Percentiles rank a stretch among this genome's conserved stretches.
These are phyloP conservation scores for Pyrenophora tritici-repentis DNA, from an alignment of 2,329 filamentous ascomycete genomes.

Conservation along the genomic window DNA sequence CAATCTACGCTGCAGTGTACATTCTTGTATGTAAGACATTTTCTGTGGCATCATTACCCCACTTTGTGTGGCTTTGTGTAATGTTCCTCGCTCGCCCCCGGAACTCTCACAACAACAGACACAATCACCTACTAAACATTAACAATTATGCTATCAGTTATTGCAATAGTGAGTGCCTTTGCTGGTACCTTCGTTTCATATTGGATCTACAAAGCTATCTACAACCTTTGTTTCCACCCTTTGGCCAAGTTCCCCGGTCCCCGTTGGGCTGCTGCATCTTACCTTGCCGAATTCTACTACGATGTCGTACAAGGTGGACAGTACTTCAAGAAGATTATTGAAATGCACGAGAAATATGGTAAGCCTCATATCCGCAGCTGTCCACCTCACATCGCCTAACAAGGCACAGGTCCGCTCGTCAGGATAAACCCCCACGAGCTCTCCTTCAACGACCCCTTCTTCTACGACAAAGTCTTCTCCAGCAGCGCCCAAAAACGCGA, in stretches of 20 bases:
- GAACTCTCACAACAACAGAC: too few species aligned
- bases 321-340: conserved; percentile 35
- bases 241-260: conserved; percentile 52
- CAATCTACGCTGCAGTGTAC: too few species aligned
- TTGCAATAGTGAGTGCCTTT: conserved; percentile 2
- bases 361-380: not conserved
- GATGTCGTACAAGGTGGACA: conserved; percentile 29
- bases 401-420: conserved; percentile 17
- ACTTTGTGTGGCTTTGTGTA: too few species aligned
- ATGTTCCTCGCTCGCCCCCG: too few species aligned
- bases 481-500: conserved; percentile 3
- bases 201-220: conserved; percentile 19
- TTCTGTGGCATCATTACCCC: too few species aligned
- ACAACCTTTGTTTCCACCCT: conserved; percentile 51
- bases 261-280: conserved; percentile 25
- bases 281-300: conserved; percentile 19
- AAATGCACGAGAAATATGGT: conserved; percentile 35
- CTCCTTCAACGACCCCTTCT: conserved; percentile 15
- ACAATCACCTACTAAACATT: too few species aligned
- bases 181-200: conserved; percentile 14
- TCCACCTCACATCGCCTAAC: not conserved
- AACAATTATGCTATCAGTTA: not conserved
- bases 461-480: not conserved
- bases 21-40: too few species aligned
- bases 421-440: conserved; percentile 15